Percentiles rank a stretch among this genome's conserved stretches.
Evolutionary conservation across 169 alveolate genomes (phyloP).

Genomic region (Babesia microti): DNA sequence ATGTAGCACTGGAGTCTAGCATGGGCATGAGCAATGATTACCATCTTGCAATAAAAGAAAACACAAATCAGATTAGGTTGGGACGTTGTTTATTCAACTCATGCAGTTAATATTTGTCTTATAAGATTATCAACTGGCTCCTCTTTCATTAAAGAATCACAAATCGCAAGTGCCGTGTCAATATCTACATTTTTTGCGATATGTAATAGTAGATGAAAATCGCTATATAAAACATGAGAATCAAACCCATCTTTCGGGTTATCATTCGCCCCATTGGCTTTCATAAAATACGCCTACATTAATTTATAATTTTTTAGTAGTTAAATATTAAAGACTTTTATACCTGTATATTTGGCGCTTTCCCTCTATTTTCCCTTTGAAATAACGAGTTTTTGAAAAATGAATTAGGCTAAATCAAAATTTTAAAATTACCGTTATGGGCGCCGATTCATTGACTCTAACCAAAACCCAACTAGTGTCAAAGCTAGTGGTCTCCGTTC

Average conservation of each 20-base stretch:
- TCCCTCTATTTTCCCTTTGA: slow-evolving; percentile 59
- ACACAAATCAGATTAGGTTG: slow-evolving; percentile 80
- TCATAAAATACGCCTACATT: neutral
- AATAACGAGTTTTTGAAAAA: slow-evolving; percentile 54
- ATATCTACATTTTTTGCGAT: slow-evolving; percentile 80
- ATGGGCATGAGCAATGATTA: slow-evolving; percentile 89
- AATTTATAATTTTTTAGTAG: slow-evolving; percentile 1
- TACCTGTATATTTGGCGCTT: slow-evolving; percentile 22
- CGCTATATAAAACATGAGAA: no score
- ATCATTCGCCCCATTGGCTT: slow-evolving; percentile 7
- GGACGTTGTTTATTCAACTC: slow-evolving; percentile 75
- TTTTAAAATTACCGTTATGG: slow-evolving; percentile 46
- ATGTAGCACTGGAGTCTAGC: slow-evolving; percentile 57
- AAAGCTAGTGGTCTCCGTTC: slow-evolving; percentile 56
- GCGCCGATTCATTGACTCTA: slow-evolving; percentile 71
- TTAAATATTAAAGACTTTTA: slow-evolving; percentile 3
- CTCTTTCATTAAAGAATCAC: slow-evolving; percentile 51
- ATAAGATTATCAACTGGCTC: slow-evolving; percentile 47
- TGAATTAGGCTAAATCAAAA: slow-evolving; percentile 53
- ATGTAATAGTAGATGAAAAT: slow-evolving; percentile 75
- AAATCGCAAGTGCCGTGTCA: slow-evolving; percentile 73
- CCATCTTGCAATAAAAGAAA: slow-evolving; percentile 75
- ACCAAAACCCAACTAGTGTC: slow-evolving; percentile 68
- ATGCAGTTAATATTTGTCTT: slow-evolving; percentile 14
- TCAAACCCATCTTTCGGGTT: slow-evolving; percentile 12